Evolutionary conservation across 257 asterid species (phyloP), one percentile per base, ranked within the genome.

Genomic region (Salvia rosmarinus): DNA sequence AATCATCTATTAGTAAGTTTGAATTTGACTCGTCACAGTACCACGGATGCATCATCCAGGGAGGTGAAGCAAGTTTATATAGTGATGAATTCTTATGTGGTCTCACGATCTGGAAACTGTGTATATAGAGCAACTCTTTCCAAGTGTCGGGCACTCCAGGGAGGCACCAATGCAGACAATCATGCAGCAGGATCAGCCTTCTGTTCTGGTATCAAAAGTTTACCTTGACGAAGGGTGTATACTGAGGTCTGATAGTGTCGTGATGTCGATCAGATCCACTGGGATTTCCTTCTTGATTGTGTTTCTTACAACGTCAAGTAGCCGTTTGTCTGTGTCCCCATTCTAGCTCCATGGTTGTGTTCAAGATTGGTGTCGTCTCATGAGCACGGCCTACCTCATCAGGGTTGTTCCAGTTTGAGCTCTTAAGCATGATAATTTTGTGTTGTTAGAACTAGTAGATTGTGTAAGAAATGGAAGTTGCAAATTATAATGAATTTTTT

Each of bases 131-230:
- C 46, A 56, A 1, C 58, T 70, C 70, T 5, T 64, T 64, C 70
- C 70, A 64, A 1, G 70, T 80, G 16, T 82, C 87, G 44, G 87
- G 87, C 60, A 81, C 81, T 23, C 86, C 88, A 0, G 90, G 86
- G 1, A 85, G 81, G 23, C 90, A 83, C 90, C 90, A 79, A 20
- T 85, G 88, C 64, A 82, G 59, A 58, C 88, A 85, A 78, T 85
- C 88, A 14, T 4, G 7, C 25, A 40, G 81, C 82, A 10, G 88
- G 88, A 30, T 81, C 58, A 4, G 86, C 77, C 70, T 82, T 77
- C 30, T 85, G 80, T 74, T 82, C 80, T 0, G 78, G 74, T 16
- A 84, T 83, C 68, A 85, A 69, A 67, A 81, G 76, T 25, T 77
- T 83, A 17, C 86, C 86, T 47, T 83, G 87, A 1, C 85, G 75